These are phyloP conservation scores for Parsonsia alboflavescens DNA, from an alignment of 257 asterid species.

Conservation along the genomic window DNA sequence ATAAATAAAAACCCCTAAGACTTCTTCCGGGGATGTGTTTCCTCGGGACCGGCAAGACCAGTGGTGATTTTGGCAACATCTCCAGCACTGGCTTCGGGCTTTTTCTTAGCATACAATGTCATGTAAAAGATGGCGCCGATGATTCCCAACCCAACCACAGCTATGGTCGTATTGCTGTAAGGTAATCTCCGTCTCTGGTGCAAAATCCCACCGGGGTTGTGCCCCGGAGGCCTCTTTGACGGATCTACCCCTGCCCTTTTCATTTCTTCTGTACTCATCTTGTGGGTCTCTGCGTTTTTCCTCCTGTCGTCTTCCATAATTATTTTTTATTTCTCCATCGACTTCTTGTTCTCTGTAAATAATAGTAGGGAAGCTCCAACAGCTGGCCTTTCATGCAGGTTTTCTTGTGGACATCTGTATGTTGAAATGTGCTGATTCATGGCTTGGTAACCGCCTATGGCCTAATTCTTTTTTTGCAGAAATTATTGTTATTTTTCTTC, in stretches of 20 bases:
- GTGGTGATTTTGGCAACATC: conserved; percentile 55
- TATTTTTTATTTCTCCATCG: not conserved
- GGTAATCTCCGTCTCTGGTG: conserved; percentile 22
- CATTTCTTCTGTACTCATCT: conserved; percentile 73
- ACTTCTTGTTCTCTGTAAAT: too few species aligned
- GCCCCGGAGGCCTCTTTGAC: conserved; percentile 59
- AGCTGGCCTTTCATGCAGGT: not conserved
- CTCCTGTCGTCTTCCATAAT: conserved; percentile 45
- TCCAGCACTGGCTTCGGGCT: conserved; percentile 55
- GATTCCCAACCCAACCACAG: conserved; percentile 41
- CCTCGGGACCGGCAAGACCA: conserved; percentile 37
- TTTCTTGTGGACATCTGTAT: not conserved
- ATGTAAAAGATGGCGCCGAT: conserved; percentile 54
- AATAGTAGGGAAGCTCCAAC: not conserved
- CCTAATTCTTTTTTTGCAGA: too few species aligned
- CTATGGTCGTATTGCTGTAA: conserved; percentile 11
- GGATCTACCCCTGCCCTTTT: conserved; percentile 48
- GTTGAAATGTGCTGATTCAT: not conserved
- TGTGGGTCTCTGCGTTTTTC: conserved; percentile 68
- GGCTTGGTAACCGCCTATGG: not conserved
- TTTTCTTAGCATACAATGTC: conserved; percentile 57
- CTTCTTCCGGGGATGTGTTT: conserved; percentile 56
- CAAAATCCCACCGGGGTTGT: conserved; percentile 53
- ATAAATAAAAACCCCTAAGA: conserved; percentile 12
- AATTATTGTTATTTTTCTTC: too few species aligned